Base-by-base conservation (phyloP, 371 early-diverging fungal genomes). In the Rhizomucor pusillus region DNA sequence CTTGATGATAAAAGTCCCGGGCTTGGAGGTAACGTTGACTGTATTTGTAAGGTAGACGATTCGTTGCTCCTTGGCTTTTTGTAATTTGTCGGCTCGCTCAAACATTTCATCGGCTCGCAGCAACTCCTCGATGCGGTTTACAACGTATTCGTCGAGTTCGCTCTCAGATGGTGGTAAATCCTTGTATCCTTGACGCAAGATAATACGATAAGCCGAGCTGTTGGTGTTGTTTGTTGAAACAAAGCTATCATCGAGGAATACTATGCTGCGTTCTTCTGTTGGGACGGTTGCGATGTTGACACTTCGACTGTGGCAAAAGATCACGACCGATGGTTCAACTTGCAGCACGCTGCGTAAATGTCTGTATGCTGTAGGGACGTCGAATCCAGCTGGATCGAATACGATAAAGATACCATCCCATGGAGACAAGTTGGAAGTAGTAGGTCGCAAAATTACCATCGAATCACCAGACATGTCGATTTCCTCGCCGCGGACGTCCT, bases 131-230 rank as follows among this genome's bases (percentile, higher is more conserved):
- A 63, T 43, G 14, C 43, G 48, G 36, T 49, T 50, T 3, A 41
- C 41, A 1, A 63, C 40, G 33, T 46, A 16, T 1, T 22, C 33
- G 25, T 45, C 54, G 33, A 57, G 49, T 4, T 54, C 63, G 3
- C 9, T 41, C 4, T 16, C 41, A 22, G 25, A 29, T 20, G 53
- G 48, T 1, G 53, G 54, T 3, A 55, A 29, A 22, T 71, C 69
- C 33, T 66, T 64, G 54, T 66, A 69, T 34, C 73, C 73, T 44
- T 64, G 69, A 9, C 67, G 49, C 11, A 65, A 60, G 16, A 65
- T 62, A 9, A 62, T 53, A 0, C 62, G 56, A 43, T 73, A 73
- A 23, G 47, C 52, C 37, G 34, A 43, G 22, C 13, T 50, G 20
- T 19, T 47, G 5, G 33, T 23, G 24, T 33, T 23, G n/a, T n/a